phyloP scores from a whole-genome alignment of 345 rosid species.

The Sonneratia alba region DNA sequence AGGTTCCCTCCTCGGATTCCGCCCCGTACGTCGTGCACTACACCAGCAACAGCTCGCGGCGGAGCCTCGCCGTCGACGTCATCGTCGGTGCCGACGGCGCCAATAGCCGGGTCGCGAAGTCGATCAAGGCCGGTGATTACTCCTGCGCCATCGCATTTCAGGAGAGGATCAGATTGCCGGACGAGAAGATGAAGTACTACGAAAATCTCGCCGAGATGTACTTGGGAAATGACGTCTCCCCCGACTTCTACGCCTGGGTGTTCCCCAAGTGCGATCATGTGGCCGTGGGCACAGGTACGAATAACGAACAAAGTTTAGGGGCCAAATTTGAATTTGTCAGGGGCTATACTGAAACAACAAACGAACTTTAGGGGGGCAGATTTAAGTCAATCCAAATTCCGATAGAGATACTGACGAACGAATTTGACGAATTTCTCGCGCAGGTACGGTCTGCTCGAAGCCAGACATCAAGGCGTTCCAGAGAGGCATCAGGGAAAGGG shows the following conservation, averaged over 20 bases:
- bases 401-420: neutral
- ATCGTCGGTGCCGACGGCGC: slow-evolving; percentile 66
- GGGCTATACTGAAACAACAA: neutral
- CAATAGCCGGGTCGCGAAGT: slow-evolving; percentile 49
- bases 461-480: slow-evolving; percentile 34
- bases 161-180: slow-evolving; percentile 53
- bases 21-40: slow-evolving; percentile 51
- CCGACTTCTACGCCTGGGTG: slow-evolving; percentile 69
- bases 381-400: neutral
- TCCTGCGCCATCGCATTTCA: slow-evolving; percentile 57
- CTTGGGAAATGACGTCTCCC: slow-evolving; percentile 63
- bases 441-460: slow-evolving; percentile 41
- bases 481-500: slow-evolving; percentile 40
- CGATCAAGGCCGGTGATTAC: slow-evolving; percentile 47
- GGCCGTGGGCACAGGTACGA: slow-evolving; percentile 52
- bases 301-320: neutral
- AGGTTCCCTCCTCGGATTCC: slow-evolving; percentile 26
- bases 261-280: slow-evolving; percentile 76
- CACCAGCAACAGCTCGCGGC: slow-evolving; percentile 19
- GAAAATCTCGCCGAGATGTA: slow-evolving; percentile 61
- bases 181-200: slow-evolving; percentile 53
- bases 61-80: slow-evolving; percentile 38
- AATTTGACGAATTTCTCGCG: slow-evolving; percentile 5
- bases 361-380: neutral
- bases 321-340: neutral